phyloP scores from a whole-genome alignment of 2,329 filamentous ascomycete genomes.

The Fusarium sp. region DNA sequence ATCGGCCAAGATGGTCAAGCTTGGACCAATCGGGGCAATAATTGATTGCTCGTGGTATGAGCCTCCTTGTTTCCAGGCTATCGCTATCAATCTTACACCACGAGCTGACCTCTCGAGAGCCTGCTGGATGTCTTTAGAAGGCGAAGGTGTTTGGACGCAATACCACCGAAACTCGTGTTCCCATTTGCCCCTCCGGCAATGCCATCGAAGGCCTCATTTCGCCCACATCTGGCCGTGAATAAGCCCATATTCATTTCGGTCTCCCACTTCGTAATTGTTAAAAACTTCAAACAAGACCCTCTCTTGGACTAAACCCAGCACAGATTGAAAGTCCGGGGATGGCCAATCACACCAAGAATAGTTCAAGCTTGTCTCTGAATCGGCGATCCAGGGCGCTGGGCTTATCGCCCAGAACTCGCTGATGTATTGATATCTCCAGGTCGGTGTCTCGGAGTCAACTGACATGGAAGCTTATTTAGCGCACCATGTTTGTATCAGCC shows the following conservation, averaged over 20 bases:
- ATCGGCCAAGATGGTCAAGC: conserved; percentile 19
- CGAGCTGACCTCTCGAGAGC: neutral
- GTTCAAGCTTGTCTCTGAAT: conserved; percentile 32
- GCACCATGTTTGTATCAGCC: conserved; percentile 9
- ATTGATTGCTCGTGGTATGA: conserved; percentile 33
- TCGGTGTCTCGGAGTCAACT: conserved; percentile 24
- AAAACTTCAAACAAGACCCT: conserved; percentile 26
- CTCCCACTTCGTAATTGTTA: conserved; percentile 2
- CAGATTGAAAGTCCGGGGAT: conserved; percentile 41
- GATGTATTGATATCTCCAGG: conserved; percentile 20
- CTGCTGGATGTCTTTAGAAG: conserved; percentile 15
- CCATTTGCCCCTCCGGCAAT: conserved; percentile 4
- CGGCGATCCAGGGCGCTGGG: conserved; percentile 29
- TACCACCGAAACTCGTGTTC: neutral
- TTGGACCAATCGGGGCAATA: conserved; percentile 41
- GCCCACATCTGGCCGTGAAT: neutral
- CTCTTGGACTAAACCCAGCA: conserved; percentile 6
- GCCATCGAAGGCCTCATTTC: conserved; percentile 21
- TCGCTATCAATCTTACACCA: conserved; percentile 15
- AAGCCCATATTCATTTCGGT: neutral
- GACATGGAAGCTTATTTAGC: conserved; percentile 29
- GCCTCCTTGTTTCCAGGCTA: conserved; percentile 13
- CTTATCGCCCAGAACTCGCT: conserved; percentile 34
- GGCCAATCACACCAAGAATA: conserved; percentile 38
- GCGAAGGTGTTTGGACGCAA: neutral